A percentile compares a stretch with the other conserved stretches of the same genome.
Evolutionary conservation across 2,329 filamentous ascomycete genomes (phyloP).

Genomic region (Ophiostoma triangulosporum): DNA sequence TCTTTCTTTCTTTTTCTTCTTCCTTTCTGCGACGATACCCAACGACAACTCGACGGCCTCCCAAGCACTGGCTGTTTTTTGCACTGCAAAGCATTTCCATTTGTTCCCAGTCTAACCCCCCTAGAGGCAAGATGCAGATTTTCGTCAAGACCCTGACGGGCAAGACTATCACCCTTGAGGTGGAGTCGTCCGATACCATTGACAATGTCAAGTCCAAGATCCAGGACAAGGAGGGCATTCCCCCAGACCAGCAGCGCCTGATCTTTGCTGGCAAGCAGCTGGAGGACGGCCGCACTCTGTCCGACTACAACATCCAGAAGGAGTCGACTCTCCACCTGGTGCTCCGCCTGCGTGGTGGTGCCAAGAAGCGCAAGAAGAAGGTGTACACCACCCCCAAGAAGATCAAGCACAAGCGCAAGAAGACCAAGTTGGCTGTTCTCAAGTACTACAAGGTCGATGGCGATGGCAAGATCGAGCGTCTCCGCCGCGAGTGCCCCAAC

Average conservation of each 20-base stretch:
- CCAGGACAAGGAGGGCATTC: constrained; percentile 98
- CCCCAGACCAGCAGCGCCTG: constrained; percentile 96
- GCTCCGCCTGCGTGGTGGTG: constrained; percentile 94
- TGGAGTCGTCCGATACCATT: constrained; percentile 98
- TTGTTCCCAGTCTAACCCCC: constrained; percentile 9
- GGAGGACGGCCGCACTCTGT: constrained; percentile 96
- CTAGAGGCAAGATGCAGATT: constrained; percentile 59
- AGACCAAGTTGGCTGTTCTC: constrained; percentile 99
- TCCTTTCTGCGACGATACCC: background rate
- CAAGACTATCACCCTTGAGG: constrained; percentile 99
- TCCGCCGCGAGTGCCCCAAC: constrained; percentile 91
- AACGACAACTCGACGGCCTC: background rate
- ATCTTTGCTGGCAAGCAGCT: constrained; percentile 99
- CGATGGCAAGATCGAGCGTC: constrained; percentile 99
- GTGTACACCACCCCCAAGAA: constrained; percentile 99
- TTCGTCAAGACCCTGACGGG: constrained; percentile 86
- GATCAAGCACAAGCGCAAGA: constrained; percentile 99
- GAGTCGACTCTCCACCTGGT: constrained; percentile 97
- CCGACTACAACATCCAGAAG: constrained; percentile 99
- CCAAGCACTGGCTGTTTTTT: background rate
- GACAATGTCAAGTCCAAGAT: constrained; percentile 99
- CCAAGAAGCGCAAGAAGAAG: constrained; percentile 99
- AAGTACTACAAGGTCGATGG: constrained; percentile 99
- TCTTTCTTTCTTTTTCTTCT: background rate
- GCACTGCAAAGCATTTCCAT: background rate